Conservation (phyloP, 2,329 filamentous ascomycete genomes). For the Diplodia intermedia region DNA sequence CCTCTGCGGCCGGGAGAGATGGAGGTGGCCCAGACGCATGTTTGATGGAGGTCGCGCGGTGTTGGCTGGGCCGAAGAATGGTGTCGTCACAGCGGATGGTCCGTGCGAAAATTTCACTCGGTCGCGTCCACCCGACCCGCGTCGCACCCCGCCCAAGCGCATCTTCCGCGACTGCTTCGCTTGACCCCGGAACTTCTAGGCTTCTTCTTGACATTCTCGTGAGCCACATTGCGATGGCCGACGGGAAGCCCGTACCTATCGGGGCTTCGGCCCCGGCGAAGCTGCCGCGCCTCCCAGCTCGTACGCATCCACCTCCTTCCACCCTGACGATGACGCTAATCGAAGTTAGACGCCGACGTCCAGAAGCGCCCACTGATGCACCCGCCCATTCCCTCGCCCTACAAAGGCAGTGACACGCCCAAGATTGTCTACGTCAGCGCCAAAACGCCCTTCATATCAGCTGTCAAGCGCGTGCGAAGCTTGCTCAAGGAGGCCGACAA, state of each 20-base stretch:
- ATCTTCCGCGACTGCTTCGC: slow-evolving; percentile 35
- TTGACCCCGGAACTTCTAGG: no score
- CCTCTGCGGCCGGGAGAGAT: slow-evolving; percentile 18
- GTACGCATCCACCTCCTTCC: slow-evolving; percentile 34
- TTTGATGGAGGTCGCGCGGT: background rate
- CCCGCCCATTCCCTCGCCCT: slow-evolving; percentile 61
- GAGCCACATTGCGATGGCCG: background rate
- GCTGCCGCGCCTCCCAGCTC: slow-evolving; percentile 36
- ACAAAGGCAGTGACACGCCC: slow-evolving; percentile 55
- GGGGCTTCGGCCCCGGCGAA: background rate
- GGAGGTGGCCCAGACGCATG: slow-evolving; percentile 27
- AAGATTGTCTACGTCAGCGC: slow-evolving; percentile 72
- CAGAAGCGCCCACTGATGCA: slow-evolving; percentile 66
- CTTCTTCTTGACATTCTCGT: no score
- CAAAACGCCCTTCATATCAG: slow-evolving; percentile 71
- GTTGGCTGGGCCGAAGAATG: background rate
- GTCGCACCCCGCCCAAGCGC: slow-evolving; percentile 25
- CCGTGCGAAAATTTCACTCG: slow-evolving; percentile 27
- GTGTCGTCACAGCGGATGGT: slow-evolving; percentile 3
- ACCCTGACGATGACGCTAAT: slow-evolving; percentile 22
- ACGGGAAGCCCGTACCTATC: background rate
- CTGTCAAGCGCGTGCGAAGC: slow-evolving; percentile 69
- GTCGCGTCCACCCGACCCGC: slow-evolving; percentile 18
- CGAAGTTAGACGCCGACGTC: slow-evolving; percentile 54
- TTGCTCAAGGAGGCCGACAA: slow-evolving; percentile 65